Base-by-base conservation (phyloP, 768 basidiomycete species). In the Mrakia frigida region DNA sequence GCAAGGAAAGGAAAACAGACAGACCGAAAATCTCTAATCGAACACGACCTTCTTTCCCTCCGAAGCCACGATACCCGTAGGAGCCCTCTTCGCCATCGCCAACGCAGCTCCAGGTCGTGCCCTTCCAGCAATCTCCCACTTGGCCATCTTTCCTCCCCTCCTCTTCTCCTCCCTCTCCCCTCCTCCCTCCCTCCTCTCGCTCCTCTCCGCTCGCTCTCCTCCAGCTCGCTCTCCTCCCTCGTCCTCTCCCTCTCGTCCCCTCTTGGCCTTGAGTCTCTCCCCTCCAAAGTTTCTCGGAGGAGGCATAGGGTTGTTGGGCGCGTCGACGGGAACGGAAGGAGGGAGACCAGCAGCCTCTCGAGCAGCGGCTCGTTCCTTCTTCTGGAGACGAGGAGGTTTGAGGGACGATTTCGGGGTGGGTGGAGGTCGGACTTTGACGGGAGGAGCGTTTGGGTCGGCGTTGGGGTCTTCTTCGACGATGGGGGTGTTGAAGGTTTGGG, bases 21-120 rank as follows among this genome's bases (percentile, higher is more conserved):
- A 50, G 46, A 50, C 4, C 46, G 46, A 18, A 50, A 50, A 50
- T 4, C 16, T 3, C 46, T 50, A 50, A 50, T 50, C 85, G 79
- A 86, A 86, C 11, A 80, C 81, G 53, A 83, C 83, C 84, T 85
- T 86, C 77, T 81, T 79, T 28, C 85, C 85, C 61, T 74, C 65
- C 31, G 81, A 81, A 68, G 82, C 80, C 0, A 85, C 85, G 68
- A 86, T 86, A 13, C 81, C 84, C 41, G 84, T 82, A 59, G 83
- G 83, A 78, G 84, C 84, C 41, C 85, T 74, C 80, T 85, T 84
- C 31, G 85, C 85, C 80, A 81, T 83, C 13, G 85, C 85, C 25
- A 86, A 79, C 18, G 85, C 85, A 31, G 85, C 84, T 69, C 85
- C 85, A 6, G 85, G 84, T 79, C 82, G 81, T 21, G 81, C 81